These are phyloP conservation scores for Penicillium sp. DNA, from an alignment of 2,329 filamentous ascomycete species.

Conservation along the genomic window DNA sequence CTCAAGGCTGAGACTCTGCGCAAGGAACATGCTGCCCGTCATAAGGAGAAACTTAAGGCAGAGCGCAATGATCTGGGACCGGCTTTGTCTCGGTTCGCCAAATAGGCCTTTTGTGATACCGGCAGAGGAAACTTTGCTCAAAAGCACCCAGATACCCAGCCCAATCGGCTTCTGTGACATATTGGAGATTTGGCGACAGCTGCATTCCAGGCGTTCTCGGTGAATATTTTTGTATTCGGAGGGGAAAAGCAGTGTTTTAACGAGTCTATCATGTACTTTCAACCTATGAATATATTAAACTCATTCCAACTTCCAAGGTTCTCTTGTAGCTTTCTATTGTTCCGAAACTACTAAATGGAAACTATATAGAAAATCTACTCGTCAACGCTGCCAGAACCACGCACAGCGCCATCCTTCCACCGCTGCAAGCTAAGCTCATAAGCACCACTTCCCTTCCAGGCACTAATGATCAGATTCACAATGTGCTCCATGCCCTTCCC, in stretches of 20 bases:
- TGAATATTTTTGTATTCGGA: conserved; percentile 23
- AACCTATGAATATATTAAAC: conserved; percentile 11
- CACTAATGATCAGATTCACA: conserved; percentile 81
- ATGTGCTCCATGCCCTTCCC: conserved; percentile 83
- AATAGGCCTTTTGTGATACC: conserved; percentile 52
- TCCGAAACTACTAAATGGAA: not conserved
- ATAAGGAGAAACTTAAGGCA: conserved; percentile 66
- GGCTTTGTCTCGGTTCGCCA: conserved; percentile 80
- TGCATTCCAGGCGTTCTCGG: conserved; percentile 30
- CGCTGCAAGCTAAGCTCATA: conserved; percentile 46
- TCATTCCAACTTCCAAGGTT: too few relatives aligned
- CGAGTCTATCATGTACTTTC: conserved; percentile 10
- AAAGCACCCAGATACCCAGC: conserved; percentile 28
- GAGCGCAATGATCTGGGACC: conserved; percentile 79
- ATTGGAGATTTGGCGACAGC: conserved; percentile 20
- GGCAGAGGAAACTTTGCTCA: conserved; percentile 4
- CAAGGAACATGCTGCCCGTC: conserved; percentile 67
- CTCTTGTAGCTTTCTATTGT: not conserved
- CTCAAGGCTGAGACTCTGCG: conserved; percentile 82
- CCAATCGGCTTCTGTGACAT: conserved; percentile 20
- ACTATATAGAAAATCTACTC: conserved; percentile 21
- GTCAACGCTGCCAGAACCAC: conserved; percentile 39
- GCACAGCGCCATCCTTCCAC: conserved; percentile 46
- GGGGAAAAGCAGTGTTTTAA: conserved; percentile 19
- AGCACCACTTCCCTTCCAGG: conserved; percentile 89